phyloP scores from a whole-genome alignment of 768 basidiomycete species.

The Psilocybe tampanensis region DNA sequence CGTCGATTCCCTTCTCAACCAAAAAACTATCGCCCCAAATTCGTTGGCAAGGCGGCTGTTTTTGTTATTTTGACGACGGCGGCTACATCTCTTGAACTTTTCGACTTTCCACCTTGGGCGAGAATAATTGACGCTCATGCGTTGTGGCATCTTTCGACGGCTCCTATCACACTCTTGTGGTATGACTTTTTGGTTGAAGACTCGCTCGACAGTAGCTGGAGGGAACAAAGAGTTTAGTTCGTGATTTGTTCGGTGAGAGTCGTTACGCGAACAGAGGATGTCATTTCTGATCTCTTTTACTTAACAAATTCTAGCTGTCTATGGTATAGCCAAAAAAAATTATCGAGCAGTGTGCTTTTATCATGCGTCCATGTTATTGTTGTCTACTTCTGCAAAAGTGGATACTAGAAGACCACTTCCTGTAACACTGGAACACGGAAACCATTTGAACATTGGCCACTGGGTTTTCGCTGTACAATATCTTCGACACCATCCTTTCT shows the following conservation, averaged over 20 bases:
- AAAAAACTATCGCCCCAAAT: conserved; percentile 58
- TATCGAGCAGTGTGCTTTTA: no score
- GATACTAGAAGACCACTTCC: no score
- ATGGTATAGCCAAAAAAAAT: no score
- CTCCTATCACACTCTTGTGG: conserved; percentile 77
- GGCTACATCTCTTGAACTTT: conserved; percentile 80
- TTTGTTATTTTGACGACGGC: conserved; percentile 73
- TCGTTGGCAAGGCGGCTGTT: conserved; percentile 52
- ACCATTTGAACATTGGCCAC: no score
- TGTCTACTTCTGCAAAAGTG: no score
- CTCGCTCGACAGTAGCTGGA: conserved; percentile 71
- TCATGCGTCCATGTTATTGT: no score
- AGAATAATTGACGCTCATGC: conserved; percentile 87
- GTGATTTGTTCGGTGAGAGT: background rate
- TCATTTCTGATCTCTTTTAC: no score
- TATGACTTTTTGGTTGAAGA: conserved; percentile 84
- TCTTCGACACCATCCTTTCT: no score
- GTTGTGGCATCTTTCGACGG: conserved; percentile 90
- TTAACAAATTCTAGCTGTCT: no score
- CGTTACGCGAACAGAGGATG: background rate
- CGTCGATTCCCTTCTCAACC: conserved; percentile 57
- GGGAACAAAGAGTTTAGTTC: conserved; percentile 28
- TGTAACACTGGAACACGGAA: no score
- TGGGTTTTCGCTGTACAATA: no score
- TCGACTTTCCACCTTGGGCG: conserved; percentile 87